Evolutionary conservation across 1,284 basidiomycete species (phyloP), one percentile per base, ranked within the genome.

Genomic region (Blastosporella zonata): DNA sequence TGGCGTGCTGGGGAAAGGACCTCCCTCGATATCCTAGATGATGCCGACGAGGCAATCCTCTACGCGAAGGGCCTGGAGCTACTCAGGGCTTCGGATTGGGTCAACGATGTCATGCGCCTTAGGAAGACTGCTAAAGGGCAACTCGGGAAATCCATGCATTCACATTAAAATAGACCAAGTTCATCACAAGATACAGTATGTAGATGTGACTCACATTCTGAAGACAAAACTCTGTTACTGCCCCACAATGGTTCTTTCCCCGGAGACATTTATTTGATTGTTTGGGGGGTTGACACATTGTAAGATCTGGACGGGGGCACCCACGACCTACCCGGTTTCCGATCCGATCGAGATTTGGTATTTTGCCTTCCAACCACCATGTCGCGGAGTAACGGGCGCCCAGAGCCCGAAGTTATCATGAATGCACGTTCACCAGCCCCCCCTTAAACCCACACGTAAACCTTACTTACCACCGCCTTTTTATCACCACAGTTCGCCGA

Each of bases 371-470:
- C 18, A 41, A 43, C 36, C 39, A 47, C 46, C 29, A 55, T 55
- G 54, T 55, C 54, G 35, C 37, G 57, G 46, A 70, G 67, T 48
- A 80, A 84, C 59, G 82, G 81, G 28, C 71, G 80, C 43, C 76
- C 75, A 56, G 81, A 84, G 56, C 74, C 82, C 41, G 83, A 87
- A 56, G 82, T 87, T 41, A 85, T 86, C 52, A 71, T 81, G 48
- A 82, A 80, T 59, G 82, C 85, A 65, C 43, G 79, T 67, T n/a
- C 13, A 23, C 38, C 18, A 38, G 8, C 4, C 27, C 31, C 35
- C 12, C 45, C 12, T n/a, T 31, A 12, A 17, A 9, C 12, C 9
- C 18, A 8, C 6, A 15, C n/a, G 7, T n/a, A 17, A 12, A 10
- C n/a, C n/a, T n/a, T n/a, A n/a, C 35, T 15, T 25, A 46, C 12